Base-by-base conservation (phyloP, 176 grass and related monocot genomes). In the Oryza brachyantha region DNA sequence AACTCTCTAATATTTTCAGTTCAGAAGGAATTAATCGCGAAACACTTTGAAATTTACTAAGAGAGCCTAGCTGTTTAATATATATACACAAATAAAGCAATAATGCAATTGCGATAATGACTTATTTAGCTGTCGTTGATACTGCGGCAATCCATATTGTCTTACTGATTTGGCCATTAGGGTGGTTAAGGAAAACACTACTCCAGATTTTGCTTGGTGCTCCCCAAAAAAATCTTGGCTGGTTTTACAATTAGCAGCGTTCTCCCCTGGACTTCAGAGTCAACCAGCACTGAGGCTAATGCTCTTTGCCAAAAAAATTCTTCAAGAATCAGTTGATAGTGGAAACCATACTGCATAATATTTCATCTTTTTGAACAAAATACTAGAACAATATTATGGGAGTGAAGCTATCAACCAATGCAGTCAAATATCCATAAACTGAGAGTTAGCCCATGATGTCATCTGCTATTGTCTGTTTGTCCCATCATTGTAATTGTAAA, bases 251-350 rank as follows among this genome's bases (percentile, higher is more conserved):
- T 7, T n/a, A 54, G 19, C 0, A 0, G 8, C n/a, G 50, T 54
- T 54, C n/a, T 14, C 1, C 19, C 16, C 50, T 54, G 0, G 50
- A 22, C 21, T 10, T 57, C n/a, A 57, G 8, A 69, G 39, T 26
- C 78, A 81, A 81, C 29, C 71, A 37, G 72, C 38, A 19, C 1
- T 0, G 22, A 86, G 29, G 3, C 32, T 67, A 29, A 74, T 84
- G 68, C 68, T 68, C 61, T 10, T 83, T 52, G 69, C 80, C 86
- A 73, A 83, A 39, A 83, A 39, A 83, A n/a, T 79, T 79, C 68
- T 79, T 78, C 41, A 32, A 61, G 55, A 48, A 76, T 34, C 52
- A 19, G 36, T 16, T 37, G 31, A 46, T 7, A 57, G 52, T 57
- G 1, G 21, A 57, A 70, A 73, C 5, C 66, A 29, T 29, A 27